These are phyloP conservation scores for Amphibolis antarctica DNA, from an alignment of 106 monocot genomes.

Conservation along the genomic window DNA sequence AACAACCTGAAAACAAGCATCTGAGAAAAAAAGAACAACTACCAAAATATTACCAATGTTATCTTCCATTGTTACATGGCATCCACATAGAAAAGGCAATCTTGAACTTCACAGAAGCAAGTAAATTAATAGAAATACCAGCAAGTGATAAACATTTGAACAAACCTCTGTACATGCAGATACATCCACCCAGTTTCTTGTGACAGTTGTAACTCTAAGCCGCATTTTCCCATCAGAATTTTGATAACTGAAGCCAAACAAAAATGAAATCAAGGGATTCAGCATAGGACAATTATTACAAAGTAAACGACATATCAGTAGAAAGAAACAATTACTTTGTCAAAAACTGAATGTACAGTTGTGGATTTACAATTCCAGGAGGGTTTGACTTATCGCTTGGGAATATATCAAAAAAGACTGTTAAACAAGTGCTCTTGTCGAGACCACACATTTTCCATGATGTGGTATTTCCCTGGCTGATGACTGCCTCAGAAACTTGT, in stretches of 20 bases:
- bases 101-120: no score
- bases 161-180: slow-evolving; percentile 58
- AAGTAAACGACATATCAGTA: no score
- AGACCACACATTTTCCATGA: slow-evolving; percentile 98
- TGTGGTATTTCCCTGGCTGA: slow-evolving; percentile 92
- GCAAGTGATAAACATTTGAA: not conserved
- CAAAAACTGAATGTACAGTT: slow-evolving; percentile 81
- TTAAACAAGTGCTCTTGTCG: slow-evolving; percentile 89
- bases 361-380: slow-evolving; percentile 56
- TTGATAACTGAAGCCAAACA: slow-evolving; percentile 83
- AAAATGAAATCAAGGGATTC: not conserved
- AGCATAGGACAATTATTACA: no score
- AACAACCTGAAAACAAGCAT: no score
- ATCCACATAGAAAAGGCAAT: no score
- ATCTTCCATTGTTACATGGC: no score
- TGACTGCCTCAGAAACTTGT: slow-evolving; percentile 62
- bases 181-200: slow-evolving; percentile 77
- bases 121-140: no score
- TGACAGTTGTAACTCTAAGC: slow-evolving; percentile 73
- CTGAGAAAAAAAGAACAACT: no score
- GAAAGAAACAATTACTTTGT: slow-evolving; percentile 34
- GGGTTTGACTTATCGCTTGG: slow-evolving; percentile 72
- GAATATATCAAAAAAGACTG: slow-evolving; percentile 90
- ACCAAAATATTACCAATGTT: no score
- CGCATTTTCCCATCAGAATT: slow-evolving; percentile 77